Conservation (phyloP, 139 green algal genomes). For the Chlorella sorokiniana region DNA sequence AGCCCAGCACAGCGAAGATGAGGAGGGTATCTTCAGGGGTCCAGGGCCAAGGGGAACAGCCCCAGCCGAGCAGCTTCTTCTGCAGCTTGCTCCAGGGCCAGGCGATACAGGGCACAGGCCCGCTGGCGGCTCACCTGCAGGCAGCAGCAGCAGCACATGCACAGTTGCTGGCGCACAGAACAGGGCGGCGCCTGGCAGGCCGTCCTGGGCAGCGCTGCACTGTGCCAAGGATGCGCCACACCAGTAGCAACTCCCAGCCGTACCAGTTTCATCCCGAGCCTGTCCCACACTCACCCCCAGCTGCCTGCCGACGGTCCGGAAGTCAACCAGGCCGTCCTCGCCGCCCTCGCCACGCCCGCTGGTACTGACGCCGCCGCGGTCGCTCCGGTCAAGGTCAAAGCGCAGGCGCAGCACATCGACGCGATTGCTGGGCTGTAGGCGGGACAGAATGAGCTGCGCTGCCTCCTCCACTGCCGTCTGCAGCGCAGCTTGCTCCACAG, state of each 20-base stretch:
- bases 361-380: neutral
- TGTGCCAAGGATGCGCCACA: no score
- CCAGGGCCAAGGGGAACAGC: no score
- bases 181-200: no score
- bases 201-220: no score
- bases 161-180: no score
- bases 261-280: neutral
- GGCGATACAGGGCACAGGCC: neutral
- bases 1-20: no score
- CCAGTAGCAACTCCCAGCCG: no score
- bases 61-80: neutral
- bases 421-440: neutral
- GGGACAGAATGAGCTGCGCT: neutral
- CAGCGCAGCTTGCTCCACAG: neutral
- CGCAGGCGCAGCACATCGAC: slow-evolving; percentile 13
- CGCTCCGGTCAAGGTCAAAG: neutral
- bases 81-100: no score
- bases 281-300: neutral
- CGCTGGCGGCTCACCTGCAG: slow-evolving; percentile 20
- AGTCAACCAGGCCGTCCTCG: neutral
- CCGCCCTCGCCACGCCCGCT: neutral
- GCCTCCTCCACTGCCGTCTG: neutral
- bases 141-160: no score
- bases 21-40: no score
- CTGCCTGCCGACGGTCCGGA: neutral